Conservation (phyloP, 495 filamentous ascomycete genomes). For the Aspergillus baeticus region DNA sequence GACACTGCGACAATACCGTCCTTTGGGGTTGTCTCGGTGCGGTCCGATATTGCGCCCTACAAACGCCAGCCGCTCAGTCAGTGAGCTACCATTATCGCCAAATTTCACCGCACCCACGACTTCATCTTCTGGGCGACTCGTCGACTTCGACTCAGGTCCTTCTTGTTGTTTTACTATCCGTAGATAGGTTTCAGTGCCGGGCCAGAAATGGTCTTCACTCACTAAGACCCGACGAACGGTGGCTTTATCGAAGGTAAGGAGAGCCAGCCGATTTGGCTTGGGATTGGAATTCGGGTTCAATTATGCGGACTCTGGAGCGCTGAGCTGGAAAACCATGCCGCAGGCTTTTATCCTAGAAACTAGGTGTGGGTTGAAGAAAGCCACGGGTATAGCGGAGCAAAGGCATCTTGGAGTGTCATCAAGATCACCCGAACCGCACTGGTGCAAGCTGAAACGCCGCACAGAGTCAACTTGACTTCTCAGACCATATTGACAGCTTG, state of each 20-base stretch:
- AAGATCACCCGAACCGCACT: too few species aligned
- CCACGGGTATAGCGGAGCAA: neutral
- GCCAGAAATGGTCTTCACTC: neutral
- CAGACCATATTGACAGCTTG: neutral
- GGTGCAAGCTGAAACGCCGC: neutral
- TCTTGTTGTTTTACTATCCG: slow-evolving; percentile 14
- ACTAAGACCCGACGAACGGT: slow-evolving; percentile 1
- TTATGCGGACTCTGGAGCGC: neutral
- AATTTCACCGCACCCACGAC: neutral
- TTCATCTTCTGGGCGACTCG: neutral
- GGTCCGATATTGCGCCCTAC: neutral
- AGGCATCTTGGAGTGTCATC: neutral
- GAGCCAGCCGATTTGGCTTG: neutral
- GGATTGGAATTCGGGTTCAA: neutral
- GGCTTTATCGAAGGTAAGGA: slow-evolving; percentile 2
- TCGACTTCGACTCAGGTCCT: neutral
- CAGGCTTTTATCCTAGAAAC: neutral
- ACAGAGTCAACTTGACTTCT: neutral
- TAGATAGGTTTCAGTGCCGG: slow-evolving; percentile 18
- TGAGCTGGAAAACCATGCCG: neutral
- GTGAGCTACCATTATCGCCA: neutral
- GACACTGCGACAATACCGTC: neutral
- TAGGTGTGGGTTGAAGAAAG: neutral
- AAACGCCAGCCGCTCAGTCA: neutral
- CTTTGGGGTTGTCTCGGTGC: neutral